phyloP scores from a whole-genome alignment of 1,139 yeast genomes.

The Zygotorulaspora mrakii region DNA sequence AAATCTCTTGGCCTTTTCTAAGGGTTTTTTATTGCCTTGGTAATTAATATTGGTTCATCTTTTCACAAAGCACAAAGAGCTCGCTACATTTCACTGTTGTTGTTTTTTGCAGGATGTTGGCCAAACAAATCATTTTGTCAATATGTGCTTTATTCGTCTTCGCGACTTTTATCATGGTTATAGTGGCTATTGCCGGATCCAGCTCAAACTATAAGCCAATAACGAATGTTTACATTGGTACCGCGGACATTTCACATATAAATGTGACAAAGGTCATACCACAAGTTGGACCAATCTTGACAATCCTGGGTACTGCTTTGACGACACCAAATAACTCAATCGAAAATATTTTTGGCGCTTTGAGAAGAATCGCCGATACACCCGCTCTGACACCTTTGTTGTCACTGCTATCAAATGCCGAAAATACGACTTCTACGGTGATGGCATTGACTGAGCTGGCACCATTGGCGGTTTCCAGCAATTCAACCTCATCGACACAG shows the following conservation, averaged over 20 bases:
- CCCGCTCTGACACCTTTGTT: constrained; percentile 32
- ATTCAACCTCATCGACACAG: constrained; percentile 19
- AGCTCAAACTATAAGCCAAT: constrained; percentile 32
- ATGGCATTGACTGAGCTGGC: constrained; percentile 27
- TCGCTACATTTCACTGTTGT: background rate
- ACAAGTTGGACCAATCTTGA: constrained; percentile 27
- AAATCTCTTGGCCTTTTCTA: too few species aligned
- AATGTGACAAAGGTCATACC: constrained; percentile 37
- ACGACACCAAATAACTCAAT: constrained; percentile 24
- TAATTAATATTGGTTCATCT: too few species aligned
- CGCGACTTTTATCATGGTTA: constrained; percentile 26
- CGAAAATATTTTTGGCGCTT: constrained; percentile 24
- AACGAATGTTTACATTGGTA: constrained; percentile 33
- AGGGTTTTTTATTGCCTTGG: background rate
- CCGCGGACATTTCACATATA: constrained; percentile 34
- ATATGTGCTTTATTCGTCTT: constrained; percentile 24
- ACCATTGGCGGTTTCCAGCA: constrained; percentile 29
- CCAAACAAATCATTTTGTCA: constrained; percentile 12
- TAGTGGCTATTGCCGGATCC: constrained; percentile 34
- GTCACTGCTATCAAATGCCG: constrained; percentile 26
- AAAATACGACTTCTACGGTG: constrained; percentile 26
- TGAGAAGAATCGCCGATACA: constrained; percentile 29
- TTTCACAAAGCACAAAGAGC: too few species aligned
- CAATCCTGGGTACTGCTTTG: constrained; percentile 30
- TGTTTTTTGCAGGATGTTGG: constrained; percentile 1